Evolutionary conservation across 371 early-diverging fungal species (phyloP), one percentile per base, ranked within the genome.

Genomic region (Mucor circinelloides): DNA sequence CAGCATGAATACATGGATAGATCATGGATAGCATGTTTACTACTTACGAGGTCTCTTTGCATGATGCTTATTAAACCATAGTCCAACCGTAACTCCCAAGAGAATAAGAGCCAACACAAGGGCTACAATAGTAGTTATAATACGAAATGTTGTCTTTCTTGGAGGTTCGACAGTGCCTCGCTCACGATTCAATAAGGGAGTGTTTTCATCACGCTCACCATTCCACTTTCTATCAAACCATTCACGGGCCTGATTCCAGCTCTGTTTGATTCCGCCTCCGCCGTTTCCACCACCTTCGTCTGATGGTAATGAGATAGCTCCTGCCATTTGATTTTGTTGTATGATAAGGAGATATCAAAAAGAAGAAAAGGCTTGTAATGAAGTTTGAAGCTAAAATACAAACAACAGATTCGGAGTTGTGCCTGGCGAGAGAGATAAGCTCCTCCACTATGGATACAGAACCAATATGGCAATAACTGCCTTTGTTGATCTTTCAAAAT

Each of bases 171-270:
- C 27, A 9, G 71, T 76, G 66, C 74, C 74, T 58, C 72, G 50
- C 27, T 77, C 65, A 7, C 76, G 50, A 34, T 77, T 68, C 27
- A 80, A 42, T 32, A 80, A 64, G 12, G 80, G 80, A 1, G 76
- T 58, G 13, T 57, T 58, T 66, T 80, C 80, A 31, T 48, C 34
- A 84, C 88, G 54, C 84, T 72, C 68, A 84, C 89, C 19, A 80
- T 85, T 28, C 83, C 72, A 60, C 56, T 84, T 74, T n/a, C 81
- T 72, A 54, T 76, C 79, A 28, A 90, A 73, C 81, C 81, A 80
- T 42, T 80, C 79, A 7, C 75, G 67, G 6, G 63, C 68, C 30
- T 66, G 59, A 12, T 36, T 23, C 10, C 59, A 30, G 13, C n/a
- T 46, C 2, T 31, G 44, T 56, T 56, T 60, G 17, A 36, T 21